Base-by-base conservation (phyloP, 2,329 filamentous ascomycete species). In the Epichloe uncinata region DNA sequence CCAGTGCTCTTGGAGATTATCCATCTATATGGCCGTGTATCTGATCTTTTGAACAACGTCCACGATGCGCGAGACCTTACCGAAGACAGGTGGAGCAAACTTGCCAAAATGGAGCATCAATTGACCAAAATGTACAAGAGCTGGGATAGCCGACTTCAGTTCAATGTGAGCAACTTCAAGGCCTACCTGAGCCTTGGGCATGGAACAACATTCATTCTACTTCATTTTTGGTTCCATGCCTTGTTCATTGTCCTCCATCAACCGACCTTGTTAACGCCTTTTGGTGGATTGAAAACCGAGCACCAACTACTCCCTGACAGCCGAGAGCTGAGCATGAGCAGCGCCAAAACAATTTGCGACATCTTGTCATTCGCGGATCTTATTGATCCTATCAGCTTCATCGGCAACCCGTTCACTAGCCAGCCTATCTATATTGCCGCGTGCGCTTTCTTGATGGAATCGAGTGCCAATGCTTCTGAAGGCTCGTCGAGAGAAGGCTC, bases 361-460 rank as follows among this genome's bases (percentile, higher is more conserved):
- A 95, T 95, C 15, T 68, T 94, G 8, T 84, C 85, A 1, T 94
- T 94, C 63, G 86, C 87, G 0, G 87, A 94, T 60, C 69, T 94
- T 9, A 87, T 93, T 47, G 87, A 94, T 62, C 81, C 85, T 0
- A 89, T 87, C 63, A 90, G 87, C 57, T 87, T 90, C 50, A 83
- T 90, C 35, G 87, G 87, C 1, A 95, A 93, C 52, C 88, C 88
- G 0, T 95, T 95, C 56, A 93, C 87, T 0, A 88, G 85, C 45
- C 88, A 95, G 64, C 88, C 88, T 0, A 94, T 94, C 60, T 95
- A 94, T 58, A 91, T 95, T 53, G 88, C 88, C 1, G 88, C 87
- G 1, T 94, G 87, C 60, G 88, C 88, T 0, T 95, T 95, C 57
- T 69, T 95, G 15, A 87, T 88, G 69, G 88, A 95, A 61, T 87